Evolutionary conservation across 306 rosid genomes (phyloP).

Genomic region (Luffa acutangula): DNA sequence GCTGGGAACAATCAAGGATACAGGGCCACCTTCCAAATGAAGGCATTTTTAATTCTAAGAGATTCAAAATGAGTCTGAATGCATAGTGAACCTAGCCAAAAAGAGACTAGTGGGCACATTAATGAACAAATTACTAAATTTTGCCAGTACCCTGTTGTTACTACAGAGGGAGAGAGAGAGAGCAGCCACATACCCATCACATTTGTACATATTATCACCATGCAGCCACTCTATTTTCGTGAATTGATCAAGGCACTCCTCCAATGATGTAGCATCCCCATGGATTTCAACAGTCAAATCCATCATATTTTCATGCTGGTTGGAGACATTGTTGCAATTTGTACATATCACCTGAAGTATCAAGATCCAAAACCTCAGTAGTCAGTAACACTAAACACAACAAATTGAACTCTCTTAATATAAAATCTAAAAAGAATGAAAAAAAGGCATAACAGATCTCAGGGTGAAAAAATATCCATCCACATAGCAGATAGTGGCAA

Average conservation of each 20-base stretch:
- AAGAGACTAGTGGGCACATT: not conserved
- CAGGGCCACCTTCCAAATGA: constrained; percentile 1
- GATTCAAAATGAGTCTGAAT: not conserved
- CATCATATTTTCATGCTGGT: constrained; percentile 92
- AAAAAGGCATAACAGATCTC: not conserved
- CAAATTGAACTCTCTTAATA: not conserved
- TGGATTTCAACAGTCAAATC: constrained; percentile 97
- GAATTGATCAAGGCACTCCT: constrained; percentile 92
- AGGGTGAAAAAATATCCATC: not conserved
- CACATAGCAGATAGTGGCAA: not conserved
- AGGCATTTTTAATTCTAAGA: not conserved
- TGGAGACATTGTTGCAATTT: constrained; percentile 61
- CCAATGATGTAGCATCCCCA: constrained; percentile 85
- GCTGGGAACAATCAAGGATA: not conserved
- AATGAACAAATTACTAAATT: not conserved
- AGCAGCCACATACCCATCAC: constrained; percentile 65
- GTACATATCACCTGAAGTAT: constrained; percentile 71
- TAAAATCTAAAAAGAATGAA: not conserved
- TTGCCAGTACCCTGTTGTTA: not conserved
- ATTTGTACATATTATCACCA: constrained; percentile 93
- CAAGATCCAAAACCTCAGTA: not conserved
- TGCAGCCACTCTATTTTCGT: constrained; percentile 76
- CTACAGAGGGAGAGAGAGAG: not conserved
- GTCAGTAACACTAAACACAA: constrained; percentile 8
- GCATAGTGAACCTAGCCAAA: not conserved